Base-by-base conservation (phyloP, 73 alveolate genomes). In the Paramecium bursaria region DNA sequence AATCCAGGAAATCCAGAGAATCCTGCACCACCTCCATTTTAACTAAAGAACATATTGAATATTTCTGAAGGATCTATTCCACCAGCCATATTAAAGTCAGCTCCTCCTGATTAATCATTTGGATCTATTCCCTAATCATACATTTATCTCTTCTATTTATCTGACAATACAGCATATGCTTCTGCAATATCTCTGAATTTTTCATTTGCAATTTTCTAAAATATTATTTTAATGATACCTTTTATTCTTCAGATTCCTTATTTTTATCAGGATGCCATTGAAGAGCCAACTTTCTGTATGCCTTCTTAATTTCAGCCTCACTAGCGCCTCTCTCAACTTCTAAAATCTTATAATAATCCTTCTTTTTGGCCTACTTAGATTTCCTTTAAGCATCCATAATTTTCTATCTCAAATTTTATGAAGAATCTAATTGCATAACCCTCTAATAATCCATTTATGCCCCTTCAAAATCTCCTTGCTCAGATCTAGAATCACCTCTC, bases 211-310 rank as follows among this genome's bases (percentile, higher is more conserved):
- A 87, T 85, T 74, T 75, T 85, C 94, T 94, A 89, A 17, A 4
- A 9, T 14, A 57, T 86, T 21, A 21, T 49, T 13, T 49, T 9
- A 30, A 26, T 0, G n/a, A 19, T 46, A 39, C 73, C 67, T 77
- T 91, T 60, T 90, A 94, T 48, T 92, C 98, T 33, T 90, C 90
- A 27, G 86, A 91, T 42, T 90, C 95, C 35, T 90, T 74, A 76
- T 95, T 91, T 79, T 95, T 97, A 82, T 97, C 99, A 44, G 99
- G 99, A 90, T 97, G 99, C 95, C 96, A 94, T 87, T 89, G 86
- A 22, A 96, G 94, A 13, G 99, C 99, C 74, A 82, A 54, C 87
- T 91, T 92, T 60, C 93, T 87, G 88, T 96, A 96, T 14, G 99
- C 99, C 61, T 95, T 96, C 49, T 94, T 96, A 10, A 96, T 96